Evolutionary conservation across 2,329 filamentous ascomycete species (phyloP), one percentile per base, ranked within the genome.

Genomic region (Zasmidium citrigriseum): DNA sequence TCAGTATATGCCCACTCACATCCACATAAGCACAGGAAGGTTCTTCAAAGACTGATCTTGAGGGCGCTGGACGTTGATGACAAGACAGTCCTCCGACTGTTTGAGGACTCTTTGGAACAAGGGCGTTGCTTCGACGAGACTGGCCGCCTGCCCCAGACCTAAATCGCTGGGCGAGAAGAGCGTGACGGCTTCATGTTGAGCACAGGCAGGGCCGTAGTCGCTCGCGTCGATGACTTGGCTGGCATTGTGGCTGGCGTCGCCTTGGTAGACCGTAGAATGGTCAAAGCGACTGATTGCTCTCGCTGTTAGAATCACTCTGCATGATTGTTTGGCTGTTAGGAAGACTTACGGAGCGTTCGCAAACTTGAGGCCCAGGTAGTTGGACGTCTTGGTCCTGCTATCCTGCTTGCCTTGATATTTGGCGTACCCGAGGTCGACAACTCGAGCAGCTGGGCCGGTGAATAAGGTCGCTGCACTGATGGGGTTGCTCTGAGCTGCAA

Each of bases 71-170:
- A 88, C 77, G 61, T 86, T 87, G 59, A 87, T 73, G 29, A 80
- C 84, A 2, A 87, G 75, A 59, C 85, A 87, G 62, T 86, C 80
- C 64, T 87, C 85, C 4, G 56, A 62, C 44, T 59, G 57, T 45
- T 50, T 23, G 2, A 41, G 23, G 4, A 27, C 45, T 44, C 45
- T 34, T 29, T 59, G 57, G 12, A 52, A 23, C 23, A 59, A 51
- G 4, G 56, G 60, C 12, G 57, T 38, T 46, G 53, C 57, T 41
- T 62, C 51, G 23, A 59, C 29, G 4, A 57, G 47, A 20, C 54
- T 57, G 44, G 54, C 20, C 5, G 51, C 57, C 44, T 59, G 25
- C 27, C 57, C 57, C 2, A 27, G 21, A 44, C 22, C 23, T 49
- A 47, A 24, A 59, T 52, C 21, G 54, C 54, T 29, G 58, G 58